These are phyloP conservation scores for Candolleomyces efflorescens DNA, from an alignment of 768 basidiomycete genomes.

Conservation along the genomic window DNA sequence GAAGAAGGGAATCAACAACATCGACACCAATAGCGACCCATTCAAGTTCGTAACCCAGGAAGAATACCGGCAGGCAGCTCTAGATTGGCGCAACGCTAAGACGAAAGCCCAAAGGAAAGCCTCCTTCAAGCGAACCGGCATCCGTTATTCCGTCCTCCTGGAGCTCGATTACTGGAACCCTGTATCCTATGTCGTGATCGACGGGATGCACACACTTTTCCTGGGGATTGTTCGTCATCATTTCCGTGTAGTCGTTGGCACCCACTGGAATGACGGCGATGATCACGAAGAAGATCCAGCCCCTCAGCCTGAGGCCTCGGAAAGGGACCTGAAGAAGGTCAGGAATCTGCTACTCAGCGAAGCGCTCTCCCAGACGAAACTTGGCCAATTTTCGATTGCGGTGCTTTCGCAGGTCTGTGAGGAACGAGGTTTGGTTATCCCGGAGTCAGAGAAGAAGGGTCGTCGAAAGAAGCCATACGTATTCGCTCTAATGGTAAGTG, in stretches of 20 bases:
- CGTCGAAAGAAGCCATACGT: neutral
- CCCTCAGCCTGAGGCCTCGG: neutral
- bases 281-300: neutral
- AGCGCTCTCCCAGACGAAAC: neutral
- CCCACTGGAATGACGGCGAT: neutral
- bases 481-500: conserved; percentile 1
- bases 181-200: conserved; percentile 3
- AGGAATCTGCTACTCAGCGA: too few relatives aligned
- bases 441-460: neutral
- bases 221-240: conserved; percentile 12
- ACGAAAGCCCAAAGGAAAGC: neutral
- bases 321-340: too few relatives aligned
- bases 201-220: conserved; percentile 12
- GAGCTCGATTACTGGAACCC: conserved; percentile 13
- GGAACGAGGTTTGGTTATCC: neutral
- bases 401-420: neutral
- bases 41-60: conserved; percentile 9
- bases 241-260: conserved; percentile 9
- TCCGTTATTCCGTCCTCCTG: conserved; percentile 11
- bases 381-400: neutral
- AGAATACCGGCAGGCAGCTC: neutral
- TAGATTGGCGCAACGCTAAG: conserved; percentile 1
- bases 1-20: conserved; percentile 3
- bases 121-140: conserved; percentile 1
- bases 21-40: conserved; percentile 16